These are phyloP conservation scores for Cryphonectria nitschkei DNA, from an alignment of 2,329 filamentous ascomycete species.

Conservation along the genomic window DNA sequence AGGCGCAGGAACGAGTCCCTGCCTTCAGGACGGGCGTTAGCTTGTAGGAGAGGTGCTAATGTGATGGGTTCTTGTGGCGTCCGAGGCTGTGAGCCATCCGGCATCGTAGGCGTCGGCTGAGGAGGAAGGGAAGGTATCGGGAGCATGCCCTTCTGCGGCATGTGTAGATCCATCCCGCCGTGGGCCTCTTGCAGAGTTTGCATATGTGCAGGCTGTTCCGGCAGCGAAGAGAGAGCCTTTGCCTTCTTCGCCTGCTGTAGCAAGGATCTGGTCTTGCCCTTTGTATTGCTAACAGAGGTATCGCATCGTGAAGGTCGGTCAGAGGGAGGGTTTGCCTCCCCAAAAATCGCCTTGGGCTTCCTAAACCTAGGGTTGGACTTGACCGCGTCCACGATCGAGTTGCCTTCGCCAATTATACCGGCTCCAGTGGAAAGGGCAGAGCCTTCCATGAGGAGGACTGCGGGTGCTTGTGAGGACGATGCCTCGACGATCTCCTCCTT, in stretches of 20 bases:
- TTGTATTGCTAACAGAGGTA: conserved; percentile 3
- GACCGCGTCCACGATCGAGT: conserved; percentile 55
- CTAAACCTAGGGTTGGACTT: conserved; percentile 52
- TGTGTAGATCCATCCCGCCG: not conserved
- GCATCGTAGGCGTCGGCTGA: conserved; percentile 5
- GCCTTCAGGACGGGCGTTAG: not conserved
- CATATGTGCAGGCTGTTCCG: conserved; percentile 7
- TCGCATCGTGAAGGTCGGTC: conserved; percentile 14
- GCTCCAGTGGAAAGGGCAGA: conserved; percentile 29
- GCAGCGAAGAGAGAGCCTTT: not conserved
- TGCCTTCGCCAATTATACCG: conserved; percentile 20
- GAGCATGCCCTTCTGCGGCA: not conserved
- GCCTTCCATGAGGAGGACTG: conserved; percentile 18
- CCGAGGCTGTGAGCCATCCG: not conserved
- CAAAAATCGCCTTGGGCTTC: conserved; percentile 49
- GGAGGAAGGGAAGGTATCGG: conserved; percentile 11
- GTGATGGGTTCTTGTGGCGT: not conserved
- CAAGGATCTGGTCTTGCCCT: conserved; percentile 7
- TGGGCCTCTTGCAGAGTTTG: not conserved
- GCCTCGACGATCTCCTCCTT: not conserved
- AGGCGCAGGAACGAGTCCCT: conserved; percentile 9
- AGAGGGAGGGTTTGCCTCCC: conserved; percentile 10
- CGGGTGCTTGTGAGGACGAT: not conserved
- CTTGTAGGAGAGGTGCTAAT: conserved; percentile 11
- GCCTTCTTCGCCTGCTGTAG: conserved; percentile 12